These are phyloP conservation scores for Lactarius akahatsu DNA, from an alignment of 768 basidiomycete species.

Conservation along the genomic window DNA sequence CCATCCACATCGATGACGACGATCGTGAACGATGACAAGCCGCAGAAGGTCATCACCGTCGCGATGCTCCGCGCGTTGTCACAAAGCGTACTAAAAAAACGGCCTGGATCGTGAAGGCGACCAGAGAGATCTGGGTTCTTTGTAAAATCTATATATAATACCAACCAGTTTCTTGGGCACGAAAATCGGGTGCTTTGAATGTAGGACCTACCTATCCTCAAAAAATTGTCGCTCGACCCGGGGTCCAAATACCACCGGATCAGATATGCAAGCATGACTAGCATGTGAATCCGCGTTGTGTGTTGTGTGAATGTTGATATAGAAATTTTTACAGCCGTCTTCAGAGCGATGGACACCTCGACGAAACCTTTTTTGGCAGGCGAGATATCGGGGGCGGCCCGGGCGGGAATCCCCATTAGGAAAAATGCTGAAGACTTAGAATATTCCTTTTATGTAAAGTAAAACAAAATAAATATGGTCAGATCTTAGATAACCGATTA, in stretches of 20 bases:
- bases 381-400: no score
- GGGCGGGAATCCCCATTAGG: no score
- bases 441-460: background rate
- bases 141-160: conserved; percentile 1
- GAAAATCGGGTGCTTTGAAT: no score
- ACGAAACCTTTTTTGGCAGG: background rate
- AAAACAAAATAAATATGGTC: background rate
- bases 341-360: background rate
- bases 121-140: background rate
- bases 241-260: background rate
- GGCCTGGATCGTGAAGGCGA: conserved; percentile 1
- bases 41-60: conserved; percentile 20
- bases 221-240: background rate
- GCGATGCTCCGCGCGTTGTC: conserved; percentile 29
- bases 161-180: background rate
- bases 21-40: conserved; percentile 21
- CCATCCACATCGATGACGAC: conserved; percentile 24
- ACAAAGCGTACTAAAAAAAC: conserved; percentile 20
- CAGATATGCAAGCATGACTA: background rate
- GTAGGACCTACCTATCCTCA: background rate
- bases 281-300: no score
- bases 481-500: background rate
- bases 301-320: background rate
- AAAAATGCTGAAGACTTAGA: background rate
- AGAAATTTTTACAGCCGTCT: background rate